Percentiles rank a stretch among this genome's conserved stretches.
Evolutionary conservation across 2,329 filamentous ascomycete genomes (phyloP).

Genomic region (Tricladium varicosporioides): DNA sequence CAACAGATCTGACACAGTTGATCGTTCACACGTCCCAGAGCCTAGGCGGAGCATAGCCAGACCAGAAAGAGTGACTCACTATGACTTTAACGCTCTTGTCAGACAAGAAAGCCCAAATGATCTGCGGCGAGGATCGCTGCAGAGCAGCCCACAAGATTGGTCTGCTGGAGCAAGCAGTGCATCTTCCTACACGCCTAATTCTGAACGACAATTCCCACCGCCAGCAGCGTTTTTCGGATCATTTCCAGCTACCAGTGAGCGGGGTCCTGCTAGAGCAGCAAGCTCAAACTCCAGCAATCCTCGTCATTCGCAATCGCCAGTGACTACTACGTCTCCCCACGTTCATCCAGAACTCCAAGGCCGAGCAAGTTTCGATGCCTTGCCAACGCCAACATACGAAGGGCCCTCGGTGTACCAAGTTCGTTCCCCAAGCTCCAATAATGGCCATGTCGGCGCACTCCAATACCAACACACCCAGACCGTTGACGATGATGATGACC

Average conservation of each 20-base stretch:
- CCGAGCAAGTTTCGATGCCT: background rate
- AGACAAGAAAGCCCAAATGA: constrained; percentile 13
- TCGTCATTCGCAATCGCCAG: too few species aligned
- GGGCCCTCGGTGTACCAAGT: background rate
- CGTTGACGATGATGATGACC: constrained; percentile 32
- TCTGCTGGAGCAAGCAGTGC: constrained; percentile 17
- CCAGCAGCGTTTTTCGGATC: constrained; percentile 12
- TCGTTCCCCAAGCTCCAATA: background rate
- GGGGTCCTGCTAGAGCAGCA: background rate
- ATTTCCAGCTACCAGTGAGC: constrained; percentile 5
- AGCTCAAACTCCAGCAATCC: background rate
- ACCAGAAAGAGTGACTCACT: constrained; percentile 18
- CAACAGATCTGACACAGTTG: constrained; percentile 14
- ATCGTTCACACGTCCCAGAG: constrained; percentile 21
- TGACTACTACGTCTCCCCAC: too few species aligned
- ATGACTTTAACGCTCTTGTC: constrained; percentile 26
- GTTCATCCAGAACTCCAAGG: background rate
- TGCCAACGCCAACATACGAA: background rate
- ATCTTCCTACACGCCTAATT: constrained; percentile 9
- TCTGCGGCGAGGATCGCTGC: constrained; percentile 1
- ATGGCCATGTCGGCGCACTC: background rate
- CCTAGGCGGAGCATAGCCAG: constrained; percentile 6
- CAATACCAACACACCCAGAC: background rate
- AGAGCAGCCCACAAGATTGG: constrained; percentile 14
- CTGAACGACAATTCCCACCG: constrained; percentile 16